phyloP scores from a whole-genome alignment of 345 rosid species.

The Reutealis trisperma region DNA sequence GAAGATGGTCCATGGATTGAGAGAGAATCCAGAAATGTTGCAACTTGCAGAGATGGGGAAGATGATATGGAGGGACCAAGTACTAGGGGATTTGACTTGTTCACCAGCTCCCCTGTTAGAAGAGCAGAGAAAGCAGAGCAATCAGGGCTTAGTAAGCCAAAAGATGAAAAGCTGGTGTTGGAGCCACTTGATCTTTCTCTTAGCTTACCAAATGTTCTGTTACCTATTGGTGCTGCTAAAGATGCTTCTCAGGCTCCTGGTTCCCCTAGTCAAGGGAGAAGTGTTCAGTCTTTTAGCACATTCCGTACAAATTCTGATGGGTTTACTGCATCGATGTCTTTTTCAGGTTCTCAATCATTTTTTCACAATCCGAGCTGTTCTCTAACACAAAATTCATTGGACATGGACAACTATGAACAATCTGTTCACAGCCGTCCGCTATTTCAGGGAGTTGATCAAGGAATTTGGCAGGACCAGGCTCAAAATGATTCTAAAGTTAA shows the following conservation, averaged over 20 bases:
- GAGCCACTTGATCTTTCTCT: slow-evolving; percentile 94
- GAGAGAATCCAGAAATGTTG: slow-evolving; percentile 39
- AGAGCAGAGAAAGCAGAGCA: slow-evolving; percentile 52
- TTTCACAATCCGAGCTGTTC: slow-evolving; percentile 98
- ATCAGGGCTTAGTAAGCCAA: slow-evolving; percentile 44
- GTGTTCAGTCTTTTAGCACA: slow-evolving; percentile 74
- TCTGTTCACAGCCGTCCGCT: slow-evolving; percentile 96
- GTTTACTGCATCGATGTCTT: slow-evolving; percentile 86
- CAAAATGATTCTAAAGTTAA: slow-evolving; percentile 71
- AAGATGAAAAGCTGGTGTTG: slow-evolving; percentile 59
- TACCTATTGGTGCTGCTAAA: slow-evolving; percentile 63
- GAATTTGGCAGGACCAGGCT: slow-evolving; percentile 59
- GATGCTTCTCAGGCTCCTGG: slow-evolving; percentile 53
- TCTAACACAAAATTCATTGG: slow-evolving; percentile 68
- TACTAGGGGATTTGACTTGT: slow-evolving; percentile 82
- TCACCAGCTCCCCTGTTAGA: slow-evolving; percentile 71
- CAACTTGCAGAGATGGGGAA: slow-evolving; percentile 33
- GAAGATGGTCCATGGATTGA: slow-evolving; percentile 45
- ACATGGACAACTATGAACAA: slow-evolving; percentile 76
- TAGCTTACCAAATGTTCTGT: slow-evolving; percentile 83
- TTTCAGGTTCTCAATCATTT: slow-evolving; percentile 90
- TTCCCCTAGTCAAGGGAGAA: slow-evolving; percentile 78
- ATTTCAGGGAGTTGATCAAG: slow-evolving; percentile 75
- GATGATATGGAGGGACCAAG: slow-evolving; percentile 78
- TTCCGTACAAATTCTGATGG: slow-evolving; percentile 80